These are phyloP conservation scores for Periconia sp. DNA, from an alignment of 2,329 filamentous ascomycete species.

Conservation along the genomic window DNA sequence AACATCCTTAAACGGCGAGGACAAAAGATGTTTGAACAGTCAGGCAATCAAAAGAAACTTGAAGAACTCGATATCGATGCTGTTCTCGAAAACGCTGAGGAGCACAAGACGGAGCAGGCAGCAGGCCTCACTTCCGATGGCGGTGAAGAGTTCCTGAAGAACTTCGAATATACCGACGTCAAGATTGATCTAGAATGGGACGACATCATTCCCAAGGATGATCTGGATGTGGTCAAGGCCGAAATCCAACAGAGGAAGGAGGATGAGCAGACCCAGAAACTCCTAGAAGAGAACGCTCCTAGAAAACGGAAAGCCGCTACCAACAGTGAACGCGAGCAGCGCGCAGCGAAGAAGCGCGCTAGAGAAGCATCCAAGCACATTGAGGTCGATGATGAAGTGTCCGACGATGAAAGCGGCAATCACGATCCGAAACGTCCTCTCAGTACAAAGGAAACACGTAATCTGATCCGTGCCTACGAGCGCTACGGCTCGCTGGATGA, in stretches of 20 bases:
- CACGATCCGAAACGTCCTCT: constrained; percentile 85
- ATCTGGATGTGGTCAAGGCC: constrained; percentile 85
- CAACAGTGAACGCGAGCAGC: constrained; percentile 67
- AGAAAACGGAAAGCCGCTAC: constrained; percentile 71
- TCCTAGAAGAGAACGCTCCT: constrained; percentile 85
- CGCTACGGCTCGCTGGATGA: constrained; percentile 91
- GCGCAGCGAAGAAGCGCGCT: constrained; percentile 72
- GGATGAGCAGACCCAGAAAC: constrained; percentile 79
- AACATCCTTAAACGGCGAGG: constrained; percentile 95
- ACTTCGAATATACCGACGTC: constrained; percentile 93
- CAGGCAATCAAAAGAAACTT: constrained; percentile 92
- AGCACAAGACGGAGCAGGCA: constrained; percentile 94
- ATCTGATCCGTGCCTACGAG: constrained; percentile 88
- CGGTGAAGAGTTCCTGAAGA: constrained; percentile 92
- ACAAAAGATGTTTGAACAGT: constrained; percentile 99
- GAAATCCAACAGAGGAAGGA: constrained; percentile 86
- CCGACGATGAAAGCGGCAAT: constrained; percentile 45
- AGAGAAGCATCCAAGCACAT: constrained; percentile 67
- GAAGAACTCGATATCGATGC: constrained; percentile 98
- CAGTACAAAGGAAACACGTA: constrained; percentile 89
- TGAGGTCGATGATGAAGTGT: constrained; percentile 66
- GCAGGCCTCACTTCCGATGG: constrained; percentile 94
- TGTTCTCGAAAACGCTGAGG: constrained; percentile 93
- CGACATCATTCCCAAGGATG: constrained; percentile 94
- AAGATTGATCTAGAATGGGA: constrained; percentile 98